Evolutionary conservation across 2,329 filamentous ascomycete species (phyloP), one percentile per base, ranked within the genome.

Genomic region (Trichoderma arundinaceum): DNA sequence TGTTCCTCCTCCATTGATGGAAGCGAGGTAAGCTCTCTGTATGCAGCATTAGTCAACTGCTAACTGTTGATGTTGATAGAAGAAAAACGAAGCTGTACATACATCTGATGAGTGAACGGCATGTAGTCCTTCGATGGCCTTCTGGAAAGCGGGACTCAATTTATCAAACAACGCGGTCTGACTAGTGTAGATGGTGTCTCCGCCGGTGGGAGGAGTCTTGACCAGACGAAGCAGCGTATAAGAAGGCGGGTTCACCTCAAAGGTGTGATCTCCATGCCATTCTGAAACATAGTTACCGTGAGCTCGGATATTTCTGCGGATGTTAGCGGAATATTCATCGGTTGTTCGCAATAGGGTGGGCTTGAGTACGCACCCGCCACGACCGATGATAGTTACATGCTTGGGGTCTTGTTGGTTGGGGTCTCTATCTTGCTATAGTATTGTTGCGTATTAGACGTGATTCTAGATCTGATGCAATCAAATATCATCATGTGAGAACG

Each of bases 351-450:
- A 39, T 0, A 13, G n/a, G 39, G 10, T 13, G 49, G 28, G 15
- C 8, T 44, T 7, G 19, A 19, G 17, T 4, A 38, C 65, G 17
- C 43, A 66, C 65, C 65, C 65, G 35, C 60, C 65, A 33, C 65
- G 65, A 17, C 65, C 65, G 48, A 66, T 66, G 53, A 66, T 66
- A n/a, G 65, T 66, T n/a, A 66, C 65, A 7, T 66, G 65, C 32
- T 15, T 59, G 13, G 65, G 65, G 12, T 66, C 65, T 39, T 66
- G 60, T 13, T 66, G 65, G 39, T 66, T 66, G 54, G 65, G 65
- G 10, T 66, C 65, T 59, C 60, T 56, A 12, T 66, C 65, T 66
- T 66, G 65, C 65, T 66, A 49, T 22, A 8, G 13, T 2, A 35
- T 33, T 13, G 15, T 19, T 22, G 10, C n/a, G 17, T 62, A 43